Conservation (phyloP, 2,329 filamentous ascomycete genomes). For the Hypomyces perniciosus region DNA sequence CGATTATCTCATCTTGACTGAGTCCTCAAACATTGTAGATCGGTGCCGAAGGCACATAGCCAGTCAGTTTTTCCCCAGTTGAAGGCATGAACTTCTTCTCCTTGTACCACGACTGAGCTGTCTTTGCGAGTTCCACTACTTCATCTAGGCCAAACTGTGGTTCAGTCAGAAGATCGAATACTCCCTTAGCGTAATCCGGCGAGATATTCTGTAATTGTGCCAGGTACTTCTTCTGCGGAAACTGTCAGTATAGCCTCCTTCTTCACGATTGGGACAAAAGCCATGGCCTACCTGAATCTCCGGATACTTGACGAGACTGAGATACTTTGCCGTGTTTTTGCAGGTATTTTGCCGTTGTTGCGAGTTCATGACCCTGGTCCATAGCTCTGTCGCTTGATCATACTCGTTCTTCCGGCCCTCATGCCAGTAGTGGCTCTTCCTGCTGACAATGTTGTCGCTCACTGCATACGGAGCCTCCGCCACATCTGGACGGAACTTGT, state of each 20-base stretch:
- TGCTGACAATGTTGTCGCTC: no score
- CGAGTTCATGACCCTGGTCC: no score
- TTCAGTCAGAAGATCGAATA: slow-evolving; percentile 39
- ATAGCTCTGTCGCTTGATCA: no score
- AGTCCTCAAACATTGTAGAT: slow-evolving; percentile 24
- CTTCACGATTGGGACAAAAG: no score
- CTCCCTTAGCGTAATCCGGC: slow-evolving; percentile 39
- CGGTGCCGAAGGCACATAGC: slow-evolving; percentile 27
- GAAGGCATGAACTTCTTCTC: slow-evolving; percentile 38
- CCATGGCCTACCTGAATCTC: slow-evolving; percentile 39
- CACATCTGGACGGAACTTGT: no score
- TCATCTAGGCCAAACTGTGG: slow-evolving; percentile 39
- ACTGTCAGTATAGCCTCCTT: no score
- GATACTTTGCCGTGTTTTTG: slow-evolving; percentile 41
- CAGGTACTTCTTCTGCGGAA: slow-evolving; percentile 48
- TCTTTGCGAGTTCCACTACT: slow-evolving; percentile 38
- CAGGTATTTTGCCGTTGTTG: no score
- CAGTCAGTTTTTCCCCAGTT: slow-evolving; percentile 32
- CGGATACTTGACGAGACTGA: slow-evolving; percentile 36
- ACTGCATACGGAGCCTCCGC: no score
- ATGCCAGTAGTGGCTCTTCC: no score
- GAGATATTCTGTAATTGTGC: slow-evolving; percentile 39
- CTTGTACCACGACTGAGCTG: slow-evolving; percentile 40
- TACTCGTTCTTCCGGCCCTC: no score
- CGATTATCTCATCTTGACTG: no score